Evolutionary conservation across 805 yeast genomes (phyloP).

Genomic region (Candida piceae): DNA sequence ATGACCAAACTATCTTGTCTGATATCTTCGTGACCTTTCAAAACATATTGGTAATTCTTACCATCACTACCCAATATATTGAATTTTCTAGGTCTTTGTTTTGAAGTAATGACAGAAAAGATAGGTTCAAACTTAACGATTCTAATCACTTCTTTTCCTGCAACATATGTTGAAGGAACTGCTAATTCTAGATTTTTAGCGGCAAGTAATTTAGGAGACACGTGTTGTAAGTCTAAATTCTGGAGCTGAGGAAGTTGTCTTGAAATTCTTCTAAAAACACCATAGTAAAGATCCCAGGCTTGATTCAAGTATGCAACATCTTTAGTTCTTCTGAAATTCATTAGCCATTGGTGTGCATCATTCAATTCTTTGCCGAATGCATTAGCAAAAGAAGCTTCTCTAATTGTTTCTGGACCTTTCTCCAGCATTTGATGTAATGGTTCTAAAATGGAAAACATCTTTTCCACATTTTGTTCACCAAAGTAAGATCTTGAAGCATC

Average conservation of each 20-base stretch:
- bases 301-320: conserved; percentile 88
- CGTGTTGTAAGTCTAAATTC: conserved; percentile 84
- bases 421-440: conserved; percentile 84
- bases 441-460: conserved; percentile 86
- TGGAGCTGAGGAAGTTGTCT: conserved; percentile 85
- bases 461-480: conserved; percentile 91
- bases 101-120: conserved; percentile 83
- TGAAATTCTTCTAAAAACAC: conserved; percentile 86
- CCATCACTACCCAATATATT: conserved; percentile 87
- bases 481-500: conserved; percentile 92
- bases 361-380: conserved; percentile 90
- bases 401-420: conserved; percentile 83
- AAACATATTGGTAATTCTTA: conserved; percentile 70
- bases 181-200: conserved; percentile 81
- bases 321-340: conserved; percentile 76
- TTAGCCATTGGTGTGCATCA: conserved; percentile 92
- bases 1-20: conserved; percentile 96
- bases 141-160: conserved; percentile 72
- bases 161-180: conserved; percentile 87
- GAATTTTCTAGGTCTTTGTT: conserved; percentile 89
- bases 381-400: conserved; percentile 89
- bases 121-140: conserved; percentile 77
- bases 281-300: conserved; percentile 96
- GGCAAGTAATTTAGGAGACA: conserved; percentile 81
- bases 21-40: conserved; percentile 97